A percentile compares a stretch with the other conserved stretches of the same genome.
These are phyloP conservation scores for Bonia amplexicaulis DNA, from an alignment of 176 grass and related monocot species.

Conservation along the genomic window DNA sequence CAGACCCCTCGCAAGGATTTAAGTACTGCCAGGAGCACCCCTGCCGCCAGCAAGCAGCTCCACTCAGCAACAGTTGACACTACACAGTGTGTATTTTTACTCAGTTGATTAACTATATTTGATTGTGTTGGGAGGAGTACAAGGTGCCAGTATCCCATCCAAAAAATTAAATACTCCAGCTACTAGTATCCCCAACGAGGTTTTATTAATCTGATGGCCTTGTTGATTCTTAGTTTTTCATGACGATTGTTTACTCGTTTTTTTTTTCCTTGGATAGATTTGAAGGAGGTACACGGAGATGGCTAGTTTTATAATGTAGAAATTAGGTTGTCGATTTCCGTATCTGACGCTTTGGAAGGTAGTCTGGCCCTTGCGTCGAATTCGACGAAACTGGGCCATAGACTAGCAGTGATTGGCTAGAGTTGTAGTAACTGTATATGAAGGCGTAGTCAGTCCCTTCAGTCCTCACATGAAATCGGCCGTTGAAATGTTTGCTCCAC, in stretches of 20 bases:
- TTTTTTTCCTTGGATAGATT: background rate
- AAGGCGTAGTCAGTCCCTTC: background rate
- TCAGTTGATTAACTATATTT: conserved; percentile 4
- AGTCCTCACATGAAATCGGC: background rate
- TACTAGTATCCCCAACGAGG: background rate
- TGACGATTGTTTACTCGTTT: background rate
- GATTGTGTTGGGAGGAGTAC: conserved; percentile 15
- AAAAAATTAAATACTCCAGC: conserved; percentile 3
- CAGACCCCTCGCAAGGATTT: conserved; percentile 16
- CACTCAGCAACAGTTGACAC: conserved; percentile 37
- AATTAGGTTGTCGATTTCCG: background rate
- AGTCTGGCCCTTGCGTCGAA: background rate
- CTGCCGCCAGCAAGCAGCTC: conserved; percentile 27
- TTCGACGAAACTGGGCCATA: background rate
- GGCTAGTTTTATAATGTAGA: background rate
- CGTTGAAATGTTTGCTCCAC: background rate
- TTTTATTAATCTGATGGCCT: conserved; percentile 5
- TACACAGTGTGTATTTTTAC: background rate
- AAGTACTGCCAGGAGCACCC: conserved; percentile 13
- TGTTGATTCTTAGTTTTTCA: background rate
- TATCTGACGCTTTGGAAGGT: background rate
- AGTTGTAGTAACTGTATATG: background rate
- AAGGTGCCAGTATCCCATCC: conserved; percentile 6
- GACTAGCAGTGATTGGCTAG: background rate
- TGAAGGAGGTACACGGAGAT: background rate